These are phyloP conservation scores for Phytophthora pinifolia DNA, from an alignment of 352 stramenopile genomes.

Conservation along the genomic window DNA sequence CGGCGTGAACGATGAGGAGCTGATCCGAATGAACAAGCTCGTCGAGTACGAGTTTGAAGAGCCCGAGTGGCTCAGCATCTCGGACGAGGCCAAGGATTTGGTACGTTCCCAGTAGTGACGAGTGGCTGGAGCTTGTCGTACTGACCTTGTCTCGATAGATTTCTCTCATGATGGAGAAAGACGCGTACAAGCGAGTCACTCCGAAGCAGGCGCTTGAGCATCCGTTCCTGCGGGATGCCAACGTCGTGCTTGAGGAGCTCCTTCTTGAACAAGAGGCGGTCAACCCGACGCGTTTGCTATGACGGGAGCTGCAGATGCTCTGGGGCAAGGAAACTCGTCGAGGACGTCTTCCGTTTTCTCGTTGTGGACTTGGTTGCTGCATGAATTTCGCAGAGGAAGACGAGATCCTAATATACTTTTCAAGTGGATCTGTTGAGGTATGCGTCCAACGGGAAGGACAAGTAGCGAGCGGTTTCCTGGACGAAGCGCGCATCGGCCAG, in stretches of 20 bases:
- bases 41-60: slow-evolving; percentile 93
- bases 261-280: slow-evolving; percentile 29
- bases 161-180: slow-evolving; percentile 88
- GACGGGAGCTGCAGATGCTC: slow-evolving; percentile 15
- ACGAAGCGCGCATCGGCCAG: slow-evolving; percentile 70
- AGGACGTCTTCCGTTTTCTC: slow-evolving; percentile 14
- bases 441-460: slow-evolving; percentile 61
- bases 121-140: not conserved
- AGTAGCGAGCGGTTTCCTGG: slow-evolving; percentile 49
- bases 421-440: slow-evolving; percentile 51
- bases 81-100: slow-evolving; percentile 84
- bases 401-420: slow-evolving; percentile 30
- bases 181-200: slow-evolving; percentile 84
- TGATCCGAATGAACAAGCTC: slow-evolving; percentile 93
- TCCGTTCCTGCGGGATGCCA: slow-evolving; percentile 75
- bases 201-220: slow-evolving; percentile 83
- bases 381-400: slow-evolving; percentile 17
- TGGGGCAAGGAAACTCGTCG: slow-evolving; percentile 10
- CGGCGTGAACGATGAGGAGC: slow-evolving; percentile 85
- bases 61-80: slow-evolving; percentile 89
- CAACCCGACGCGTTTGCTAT: slow-evolving; percentile 33
- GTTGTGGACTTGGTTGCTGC: slow-evolving; percentile 17
- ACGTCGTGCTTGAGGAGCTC: slow-evolving; percentile 39
- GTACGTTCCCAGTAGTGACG: slow-evolving; percentile 39
- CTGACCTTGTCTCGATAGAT: slow-evolving; percentile 44